These are phyloP conservation scores for Eucalyptus erythrocorys DNA, from an alignment of 345 rosid species.

Conservation along the genomic window DNA sequence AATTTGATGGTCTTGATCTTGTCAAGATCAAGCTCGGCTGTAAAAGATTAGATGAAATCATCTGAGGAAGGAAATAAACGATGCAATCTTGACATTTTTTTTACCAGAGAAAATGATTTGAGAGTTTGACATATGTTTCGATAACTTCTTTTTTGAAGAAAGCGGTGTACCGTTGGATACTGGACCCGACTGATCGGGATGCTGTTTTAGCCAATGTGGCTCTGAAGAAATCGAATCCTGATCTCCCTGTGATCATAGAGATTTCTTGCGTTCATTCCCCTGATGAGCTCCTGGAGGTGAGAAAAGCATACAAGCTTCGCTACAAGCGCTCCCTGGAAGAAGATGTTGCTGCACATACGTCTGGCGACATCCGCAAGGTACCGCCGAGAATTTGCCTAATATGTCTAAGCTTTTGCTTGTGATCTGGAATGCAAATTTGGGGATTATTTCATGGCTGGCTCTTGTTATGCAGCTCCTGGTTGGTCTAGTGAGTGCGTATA, in stretches of 20 bases:
- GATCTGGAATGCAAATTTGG: not conserved
- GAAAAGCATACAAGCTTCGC: slow-evolving; percentile 47
- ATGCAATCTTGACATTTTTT: not conserved
- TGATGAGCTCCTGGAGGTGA: slow-evolving; percentile 51
- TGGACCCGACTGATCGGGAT: slow-evolving; percentile 50
- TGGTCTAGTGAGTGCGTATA: slow-evolving; percentile 37
- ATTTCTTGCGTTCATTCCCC: slow-evolving; percentile 35
- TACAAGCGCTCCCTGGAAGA: slow-evolving; percentile 64
- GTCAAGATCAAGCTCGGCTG: not conserved
- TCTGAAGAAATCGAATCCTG: slow-evolving; percentile 12
- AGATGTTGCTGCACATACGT: slow-evolving; percentile 51
- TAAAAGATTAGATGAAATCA: not conserved
- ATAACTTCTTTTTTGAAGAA: slow-evolving; percentile 8
- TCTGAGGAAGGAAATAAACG: not conserved
- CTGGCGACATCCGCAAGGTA: slow-evolving; percentile 48
- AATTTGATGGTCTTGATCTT: not conserved
- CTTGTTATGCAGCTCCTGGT: slow-evolving; percentile 34
- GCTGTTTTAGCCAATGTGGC: slow-evolving; percentile 50
- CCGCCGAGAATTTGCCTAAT: not conserved
- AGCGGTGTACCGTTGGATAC: slow-evolving; percentile 30
- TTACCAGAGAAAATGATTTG: not conserved
- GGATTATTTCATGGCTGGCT: not conserved
- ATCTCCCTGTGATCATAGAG: slow-evolving; percentile 36
- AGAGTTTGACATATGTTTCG: not conserved
- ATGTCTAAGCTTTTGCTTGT: not conserved